A percentile compares a stretch with the other conserved stretches of the same genome.
phyloP scores from a whole-genome alignment of 129 eudicot genomes.

The Chrysanthemum makinoi region DNA sequence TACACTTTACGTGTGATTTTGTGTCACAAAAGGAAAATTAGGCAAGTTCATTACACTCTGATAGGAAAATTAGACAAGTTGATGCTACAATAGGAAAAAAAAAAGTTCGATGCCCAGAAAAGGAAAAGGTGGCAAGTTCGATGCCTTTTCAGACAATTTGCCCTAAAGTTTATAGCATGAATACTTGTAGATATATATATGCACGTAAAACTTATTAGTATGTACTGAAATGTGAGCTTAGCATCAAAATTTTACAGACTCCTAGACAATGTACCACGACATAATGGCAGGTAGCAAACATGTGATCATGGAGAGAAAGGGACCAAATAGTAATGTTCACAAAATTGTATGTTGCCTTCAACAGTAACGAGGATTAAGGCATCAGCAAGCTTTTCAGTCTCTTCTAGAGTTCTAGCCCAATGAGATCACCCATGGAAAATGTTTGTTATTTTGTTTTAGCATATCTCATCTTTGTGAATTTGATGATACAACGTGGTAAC shows the following conservation, averaged over 20 bases:
- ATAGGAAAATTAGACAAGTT: no score
- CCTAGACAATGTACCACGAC: constrained; percentile 29
- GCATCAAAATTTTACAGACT: constrained; percentile 34
- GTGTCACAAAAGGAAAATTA: no score
- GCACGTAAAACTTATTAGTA: neutral
- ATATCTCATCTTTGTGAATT: no score
- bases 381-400: constrained; percentile 23
- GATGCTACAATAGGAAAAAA: no score
- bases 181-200: neutral
- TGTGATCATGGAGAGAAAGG: constrained; percentile 37
- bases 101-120: no score
- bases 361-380: constrained; percentile 31
- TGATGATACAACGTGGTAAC: no score
- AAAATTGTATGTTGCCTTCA: constrained; percentile 35
- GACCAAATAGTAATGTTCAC: constrained; percentile 39
- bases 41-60: no score
- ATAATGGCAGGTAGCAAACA: constrained; percentile 27
- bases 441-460: no score
- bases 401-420: constrained; percentile 30
- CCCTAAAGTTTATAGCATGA: no score
- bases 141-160: no score
- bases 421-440: constrained; percentile 18
- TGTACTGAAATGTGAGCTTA: neutral
- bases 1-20: no score
- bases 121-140: no score